Percentiles rank a stretch among this genome's conserved stretches.
These are phyloP conservation scores for Fusarium nelsonii DNA, from an alignment of 2,329 filamentous ascomycete species.

Conservation along the genomic window DNA sequence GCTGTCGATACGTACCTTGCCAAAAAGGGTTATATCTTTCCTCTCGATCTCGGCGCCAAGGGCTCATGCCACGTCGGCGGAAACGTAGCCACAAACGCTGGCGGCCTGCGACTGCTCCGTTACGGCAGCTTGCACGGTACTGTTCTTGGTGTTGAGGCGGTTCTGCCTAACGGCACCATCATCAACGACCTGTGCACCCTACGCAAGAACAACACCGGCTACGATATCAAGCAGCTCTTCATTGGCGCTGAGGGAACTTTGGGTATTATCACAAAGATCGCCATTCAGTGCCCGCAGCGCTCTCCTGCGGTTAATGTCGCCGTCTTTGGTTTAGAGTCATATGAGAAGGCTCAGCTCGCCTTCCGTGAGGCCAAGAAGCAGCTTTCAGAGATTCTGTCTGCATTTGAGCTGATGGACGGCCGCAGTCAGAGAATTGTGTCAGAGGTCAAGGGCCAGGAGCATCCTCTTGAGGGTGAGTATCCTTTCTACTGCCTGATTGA, in stretches of 20 bases:
- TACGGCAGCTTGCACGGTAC: conserved; percentile 96
- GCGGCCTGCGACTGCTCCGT: conserved; percentile 86
- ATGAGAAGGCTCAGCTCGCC: conserved; percentile 86
- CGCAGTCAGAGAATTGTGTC: conserved; percentile 83
- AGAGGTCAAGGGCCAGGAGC: conserved; percentile 78
- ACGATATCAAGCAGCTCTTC: conserved; percentile 96
- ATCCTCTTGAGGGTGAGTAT: conserved; percentile 84
- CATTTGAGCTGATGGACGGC: conserved; percentile 97
- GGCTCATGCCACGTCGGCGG: conserved; percentile 97
- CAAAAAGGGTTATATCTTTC: conserved; percentile 88
- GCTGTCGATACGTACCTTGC: conserved; percentile 87
- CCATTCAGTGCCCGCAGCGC: conserved; percentile 88
- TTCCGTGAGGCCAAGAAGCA: conserved; percentile 91
- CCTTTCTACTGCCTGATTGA: conserved; percentile 98
- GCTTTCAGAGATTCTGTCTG: conserved; percentile 93
- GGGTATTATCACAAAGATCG: conserved; percentile 91
- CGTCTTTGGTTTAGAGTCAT: conserved; percentile 91
- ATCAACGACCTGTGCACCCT: conserved; percentile 89
- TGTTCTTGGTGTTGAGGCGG: conserved; percentile 91
- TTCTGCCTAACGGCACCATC: conserved; percentile 92
- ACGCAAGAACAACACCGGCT: conserved; percentile 98
- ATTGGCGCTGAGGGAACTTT: conserved; percentile 96
- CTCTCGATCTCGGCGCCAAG: conserved; percentile 96
- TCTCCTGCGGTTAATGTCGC: conserved; percentile 93
- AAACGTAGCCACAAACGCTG: conserved; percentile 95